A percentile compares a stretch with the other conserved stretches of the same genome.
phyloP scores from a whole-genome alignment of 2,329 filamentous ascomycete genomes.

The Hymenoscyphus fraxineus region DNA sequence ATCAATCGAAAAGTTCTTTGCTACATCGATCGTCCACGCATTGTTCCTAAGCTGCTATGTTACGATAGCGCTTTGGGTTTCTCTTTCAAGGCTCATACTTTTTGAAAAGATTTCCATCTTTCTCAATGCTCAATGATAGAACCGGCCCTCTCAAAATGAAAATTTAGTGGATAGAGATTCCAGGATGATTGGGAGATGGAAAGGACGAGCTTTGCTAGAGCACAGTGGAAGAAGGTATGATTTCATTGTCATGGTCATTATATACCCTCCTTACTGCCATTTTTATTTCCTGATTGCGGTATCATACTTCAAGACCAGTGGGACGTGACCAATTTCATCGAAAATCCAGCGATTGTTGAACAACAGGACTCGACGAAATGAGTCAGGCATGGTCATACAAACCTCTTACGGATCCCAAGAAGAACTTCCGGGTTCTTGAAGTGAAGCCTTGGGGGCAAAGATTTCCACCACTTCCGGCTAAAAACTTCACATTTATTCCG shows the following conservation, averaged over 20 bases:
- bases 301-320: background rate
- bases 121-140: background rate
- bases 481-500: background rate
- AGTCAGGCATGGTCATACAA: background rate
- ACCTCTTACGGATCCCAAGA: background rate
- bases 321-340: background rate
- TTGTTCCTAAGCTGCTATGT: background rate
- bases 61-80: background rate
- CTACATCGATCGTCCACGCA: background rate
- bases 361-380: background rate
- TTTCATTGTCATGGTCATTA: background rate
- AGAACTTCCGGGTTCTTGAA: background rate
- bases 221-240: background rate
- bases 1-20: background rate
- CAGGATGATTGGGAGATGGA: background rate
- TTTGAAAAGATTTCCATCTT: too few relatives aligned
- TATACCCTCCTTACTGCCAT: background rate
- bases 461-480: background rate
- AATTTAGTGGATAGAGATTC: background rate
- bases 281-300: background rate
- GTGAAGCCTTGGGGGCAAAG: background rate
- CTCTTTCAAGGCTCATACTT: background rate
- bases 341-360: background rate
- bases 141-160: background rate
- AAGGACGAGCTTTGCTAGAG: background rate